These are phyloP conservation scores for Copromyces sp. DNA, from an alignment of 495 filamentous ascomycete species.

Conservation along the genomic window DNA sequence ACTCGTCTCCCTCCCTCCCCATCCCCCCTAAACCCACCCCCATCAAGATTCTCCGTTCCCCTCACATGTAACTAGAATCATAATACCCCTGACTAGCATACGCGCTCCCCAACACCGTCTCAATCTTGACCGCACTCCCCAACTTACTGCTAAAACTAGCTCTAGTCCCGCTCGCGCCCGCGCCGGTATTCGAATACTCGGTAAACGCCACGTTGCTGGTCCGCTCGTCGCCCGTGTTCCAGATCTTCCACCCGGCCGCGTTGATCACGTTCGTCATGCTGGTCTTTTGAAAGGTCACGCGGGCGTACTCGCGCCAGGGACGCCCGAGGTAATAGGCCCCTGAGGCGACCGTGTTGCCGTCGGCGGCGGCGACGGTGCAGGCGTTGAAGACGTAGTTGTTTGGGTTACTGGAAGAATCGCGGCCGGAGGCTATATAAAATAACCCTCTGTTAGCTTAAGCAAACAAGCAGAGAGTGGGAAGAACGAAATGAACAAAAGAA, in stretches of 20 bases:
- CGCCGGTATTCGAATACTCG: conserved; percentile 51
- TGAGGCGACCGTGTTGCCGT: conserved; percentile 34
- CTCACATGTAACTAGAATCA: conserved; percentile 18
- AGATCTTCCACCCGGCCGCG: conserved; percentile 49
- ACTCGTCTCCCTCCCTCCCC: no score
- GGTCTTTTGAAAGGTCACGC: conserved; percentile 53
- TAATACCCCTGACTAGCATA: conserved; percentile 24
- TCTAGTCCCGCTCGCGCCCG: conserved; percentile 46
- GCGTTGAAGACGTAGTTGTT: conserved; percentile 57
- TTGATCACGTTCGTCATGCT: conserved; percentile 48
- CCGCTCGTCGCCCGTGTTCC: conserved; percentile 37
- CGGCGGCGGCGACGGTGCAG: conserved; percentile 35
- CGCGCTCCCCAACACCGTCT: conserved; percentile 41
- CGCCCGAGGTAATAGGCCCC: conserved; percentile 54
- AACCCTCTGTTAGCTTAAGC: not conserved
- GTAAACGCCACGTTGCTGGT: conserved; percentile 46
- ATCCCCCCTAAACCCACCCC: not conserved
- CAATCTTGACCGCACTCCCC: conserved; percentile 33
- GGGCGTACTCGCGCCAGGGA: conserved; percentile 53
- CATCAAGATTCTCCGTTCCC: not conserved
- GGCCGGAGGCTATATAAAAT: conserved; percentile 41
- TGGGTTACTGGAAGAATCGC: conserved; percentile 36
- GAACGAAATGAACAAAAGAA: no score
- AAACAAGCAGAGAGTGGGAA: no score
- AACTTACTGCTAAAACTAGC: conserved; percentile 46